A percentile compares a stretch with the other conserved stretches of the same genome.
Evolutionary conservation across 2,329 filamentous ascomycete genomes (phyloP).

Genomic region (Venturia asperata): DNA sequence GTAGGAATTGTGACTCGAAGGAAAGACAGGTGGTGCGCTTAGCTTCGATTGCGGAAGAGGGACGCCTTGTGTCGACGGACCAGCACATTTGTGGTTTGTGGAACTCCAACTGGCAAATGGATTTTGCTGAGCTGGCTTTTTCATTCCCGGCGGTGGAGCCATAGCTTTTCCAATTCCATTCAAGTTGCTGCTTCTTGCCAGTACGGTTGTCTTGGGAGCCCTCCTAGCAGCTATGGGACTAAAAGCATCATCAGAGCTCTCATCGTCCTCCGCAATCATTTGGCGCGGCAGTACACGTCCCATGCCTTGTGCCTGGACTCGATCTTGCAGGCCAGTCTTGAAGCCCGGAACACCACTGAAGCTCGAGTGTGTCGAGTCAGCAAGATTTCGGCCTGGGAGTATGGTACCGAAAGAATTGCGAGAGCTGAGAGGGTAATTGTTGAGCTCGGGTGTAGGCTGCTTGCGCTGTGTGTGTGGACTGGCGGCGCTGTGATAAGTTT

Average conservation of each 20-base stretch:
- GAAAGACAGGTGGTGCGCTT: neutral
- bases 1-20: neutral
- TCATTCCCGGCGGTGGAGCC: neutral
- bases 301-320: neutral
- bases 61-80: neutral
- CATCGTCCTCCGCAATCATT: neutral
- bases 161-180: neutral
- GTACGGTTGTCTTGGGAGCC: neutral
- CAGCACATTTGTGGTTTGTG: slow-evolving; percentile 1
- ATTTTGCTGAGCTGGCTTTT: slow-evolving; percentile 12
- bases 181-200: neutral
- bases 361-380: slow-evolving; percentile 6
- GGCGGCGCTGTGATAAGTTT: neutral
- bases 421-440: neutral
- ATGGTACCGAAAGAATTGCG: neutral
- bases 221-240: neutral
- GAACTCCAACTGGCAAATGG: slow-evolving; percentile 9
- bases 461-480: slow-evolving; percentile 7
- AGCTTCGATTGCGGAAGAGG: neutral
- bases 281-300: neutral
- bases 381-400: neutral
- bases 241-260: slow-evolving; percentile 5
- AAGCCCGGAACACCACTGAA: neutral
- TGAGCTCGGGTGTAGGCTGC: slow-evolving; percentile 1
- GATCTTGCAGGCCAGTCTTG: neutral